These are phyloP conservation scores for Schizochytrium sp. DNA, from an alignment of 108 stramenopile genomes.

Conservation along the genomic window DNA sequence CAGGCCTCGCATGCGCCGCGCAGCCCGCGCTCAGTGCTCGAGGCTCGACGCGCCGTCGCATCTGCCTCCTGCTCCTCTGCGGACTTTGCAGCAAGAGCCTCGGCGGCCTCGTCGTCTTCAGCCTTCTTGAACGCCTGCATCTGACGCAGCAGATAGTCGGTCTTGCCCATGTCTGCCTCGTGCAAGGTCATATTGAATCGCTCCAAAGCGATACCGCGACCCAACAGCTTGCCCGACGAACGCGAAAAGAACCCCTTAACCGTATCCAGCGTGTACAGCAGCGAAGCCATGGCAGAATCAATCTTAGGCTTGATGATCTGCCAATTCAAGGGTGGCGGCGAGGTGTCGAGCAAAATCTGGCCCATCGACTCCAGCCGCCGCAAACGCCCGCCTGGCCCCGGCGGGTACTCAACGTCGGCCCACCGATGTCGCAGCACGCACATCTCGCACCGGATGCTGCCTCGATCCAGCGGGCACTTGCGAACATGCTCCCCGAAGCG, in stretches of 20 bases:
- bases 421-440: neutral
- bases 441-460: constrained; percentile 3
- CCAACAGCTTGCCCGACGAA: neutral
- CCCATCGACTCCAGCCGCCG: neutral
- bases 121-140: neutral
- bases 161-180: neutral
- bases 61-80: neutral
- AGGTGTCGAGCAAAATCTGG: neutral
- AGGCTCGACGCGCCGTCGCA: neutral
- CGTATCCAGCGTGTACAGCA: neutral
- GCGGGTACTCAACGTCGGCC: neutral
- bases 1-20: neutral
- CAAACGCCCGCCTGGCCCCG: neutral
- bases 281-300: neutral
- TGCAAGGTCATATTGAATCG: neutral
- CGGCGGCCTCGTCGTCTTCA: neutral
- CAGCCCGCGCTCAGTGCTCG: neutral
- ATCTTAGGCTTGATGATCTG: neutral
- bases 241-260: neutral
- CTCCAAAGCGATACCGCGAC: neutral
- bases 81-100: neutral
- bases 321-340: neutral
- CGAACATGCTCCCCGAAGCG: neutral
- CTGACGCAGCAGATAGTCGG: neutral
- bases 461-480: constrained; percentile 3